These are phyloP conservation scores for Xylaria hypoxylon DNA, from an alignment of 2,329 filamentous ascomycete species.

Conservation along the genomic window DNA sequence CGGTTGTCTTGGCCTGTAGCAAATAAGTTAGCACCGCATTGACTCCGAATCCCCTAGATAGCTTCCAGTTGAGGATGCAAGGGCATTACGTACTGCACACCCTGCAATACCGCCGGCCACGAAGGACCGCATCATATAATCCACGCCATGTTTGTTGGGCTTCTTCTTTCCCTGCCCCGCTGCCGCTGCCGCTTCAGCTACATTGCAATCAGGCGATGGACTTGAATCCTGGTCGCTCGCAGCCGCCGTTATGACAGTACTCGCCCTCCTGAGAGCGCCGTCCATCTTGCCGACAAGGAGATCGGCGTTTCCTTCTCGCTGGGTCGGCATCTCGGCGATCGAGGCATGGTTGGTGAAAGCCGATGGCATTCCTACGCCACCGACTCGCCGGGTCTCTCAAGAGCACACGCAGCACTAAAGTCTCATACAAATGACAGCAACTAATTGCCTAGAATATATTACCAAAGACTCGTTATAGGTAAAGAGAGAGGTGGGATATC, in stretches of 20 bases:
- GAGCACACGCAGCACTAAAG: constrained; percentile 17
- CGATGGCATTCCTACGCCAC: constrained; percentile 64
- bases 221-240: constrained; percentile 43
- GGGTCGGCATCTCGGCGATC: constrained; percentile 64
- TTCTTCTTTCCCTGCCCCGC: constrained; percentile 59
- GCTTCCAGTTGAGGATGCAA: neutral
- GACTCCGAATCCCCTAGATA: neutral
- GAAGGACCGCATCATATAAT: constrained; percentile 86
- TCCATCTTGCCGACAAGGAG: constrained; percentile 48
- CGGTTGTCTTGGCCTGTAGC: constrained; percentile 87
- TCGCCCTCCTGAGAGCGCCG: constrained; percentile 46
- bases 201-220: constrained; percentile 59
- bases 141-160: constrained; percentile 77
- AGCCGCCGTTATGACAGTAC: constrained; percentile 39
- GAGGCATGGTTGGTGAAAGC: constrained; percentile 68
- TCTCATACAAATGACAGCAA: constrained; percentile 32
- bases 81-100: constrained; percentile 77
- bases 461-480: neutral
- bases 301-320: constrained; percentile 52
- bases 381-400: constrained; percentile 36
- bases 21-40: constrained; percentile 26
- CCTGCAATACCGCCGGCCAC: constrained; percentile 91
- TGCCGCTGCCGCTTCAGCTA: constrained; percentile 49
- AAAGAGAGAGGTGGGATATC: constrained; percentile 10
- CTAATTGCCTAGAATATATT: neutral